Evolutionary conservation across 1,284 basidiomycete species (phyloP).

Genomic region (Tilletia caries): DNA sequence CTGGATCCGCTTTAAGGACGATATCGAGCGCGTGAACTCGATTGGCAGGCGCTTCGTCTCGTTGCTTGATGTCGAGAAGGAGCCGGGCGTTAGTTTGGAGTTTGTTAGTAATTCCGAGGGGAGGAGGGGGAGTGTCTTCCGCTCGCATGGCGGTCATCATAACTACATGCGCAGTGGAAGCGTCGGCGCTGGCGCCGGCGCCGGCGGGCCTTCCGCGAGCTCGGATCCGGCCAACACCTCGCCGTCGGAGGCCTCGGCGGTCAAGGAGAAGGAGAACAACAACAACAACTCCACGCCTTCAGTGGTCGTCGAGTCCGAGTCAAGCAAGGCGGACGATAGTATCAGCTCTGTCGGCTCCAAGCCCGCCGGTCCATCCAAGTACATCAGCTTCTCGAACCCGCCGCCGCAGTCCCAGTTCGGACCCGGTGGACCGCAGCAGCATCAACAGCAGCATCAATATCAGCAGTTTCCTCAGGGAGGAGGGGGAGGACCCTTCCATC

Average conservation of each 20-base stretch:
- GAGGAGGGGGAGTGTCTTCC: constrained; percentile 6
- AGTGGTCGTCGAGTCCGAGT: no score
- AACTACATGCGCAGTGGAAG: neutral
- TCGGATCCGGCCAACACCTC: no score
- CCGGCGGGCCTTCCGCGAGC: no score
- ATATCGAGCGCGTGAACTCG: constrained; percentile 75
- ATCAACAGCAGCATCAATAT: neutral
- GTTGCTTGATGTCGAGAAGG: constrained; percentile 72
- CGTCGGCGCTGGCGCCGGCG: neutral
- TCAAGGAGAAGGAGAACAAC: neutral
- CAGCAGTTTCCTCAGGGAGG: neutral
- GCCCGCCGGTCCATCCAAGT: neutral
- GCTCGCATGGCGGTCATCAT: constrained; percentile 6
- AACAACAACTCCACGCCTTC: no score
- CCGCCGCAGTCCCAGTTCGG: constrained; percentile 5
- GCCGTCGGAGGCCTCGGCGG: no score
- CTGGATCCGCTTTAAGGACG: constrained; percentile 78
- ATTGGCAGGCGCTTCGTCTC: constrained; percentile 78
- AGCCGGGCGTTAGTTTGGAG: constrained; percentile 75
- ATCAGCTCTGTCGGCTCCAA: neutral
- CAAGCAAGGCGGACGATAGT: constrained; percentile 2
- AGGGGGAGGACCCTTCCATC: neutral
- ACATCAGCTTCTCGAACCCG: constrained; percentile 4
- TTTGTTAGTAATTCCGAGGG: constrained; percentile 57
- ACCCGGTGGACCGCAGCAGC: neutral